Base-by-base conservation (phyloP, 2,329 filamentous ascomycete genomes). In the Cryphonectria japonica region DNA sequence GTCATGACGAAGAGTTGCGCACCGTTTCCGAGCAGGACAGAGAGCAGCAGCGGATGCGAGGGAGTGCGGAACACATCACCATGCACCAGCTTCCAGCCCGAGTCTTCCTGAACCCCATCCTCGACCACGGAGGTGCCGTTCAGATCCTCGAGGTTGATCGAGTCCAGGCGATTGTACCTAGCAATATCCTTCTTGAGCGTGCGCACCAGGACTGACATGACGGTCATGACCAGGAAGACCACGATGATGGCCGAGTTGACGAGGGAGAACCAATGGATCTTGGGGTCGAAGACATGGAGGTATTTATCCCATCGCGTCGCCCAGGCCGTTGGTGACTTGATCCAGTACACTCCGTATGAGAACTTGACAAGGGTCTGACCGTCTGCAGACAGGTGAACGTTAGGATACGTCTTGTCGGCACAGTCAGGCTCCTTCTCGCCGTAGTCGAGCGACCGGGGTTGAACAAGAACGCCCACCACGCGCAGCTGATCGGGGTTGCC, bases 281-380 rank as follows among this genome's bases (percentile, higher is more conserved):
- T 97, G 67, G 96, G 95, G 80, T 98, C 95, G 78, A 95, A 97
- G 41, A 99, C 95, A 78, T 98, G 95, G 50, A 99, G 87, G 79
- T 98, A 98, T 82, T 97, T 98, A 85, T 99, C 96, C 96, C 96
- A 99, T 74, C 96, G 89, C 16, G 96, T 99, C 39, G 96, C 96
- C 91, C 97, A 99, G 0, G 92, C 93, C 1, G 95, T 98, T 0
- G 87, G 79, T 0, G 94, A 98, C 75, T 90, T 89, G 70, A 87
- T 88, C 96, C 96, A 99, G 81, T 91, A 92, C 19, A 98, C 93
- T 75, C 92, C 94, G 83, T 99, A 99, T 6, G 94, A 97, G 84
- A 93, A 99, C 2, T 90, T 88, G 32, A 98, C 93, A 29, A 87
- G 83, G 29, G 87, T 94, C 19, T 80, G 78, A 26, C 80, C 78